Evolutionary conservation across 768 basidiomycete genomes (phyloP).

Genomic region (Leccinum subgranulosum): DNA sequence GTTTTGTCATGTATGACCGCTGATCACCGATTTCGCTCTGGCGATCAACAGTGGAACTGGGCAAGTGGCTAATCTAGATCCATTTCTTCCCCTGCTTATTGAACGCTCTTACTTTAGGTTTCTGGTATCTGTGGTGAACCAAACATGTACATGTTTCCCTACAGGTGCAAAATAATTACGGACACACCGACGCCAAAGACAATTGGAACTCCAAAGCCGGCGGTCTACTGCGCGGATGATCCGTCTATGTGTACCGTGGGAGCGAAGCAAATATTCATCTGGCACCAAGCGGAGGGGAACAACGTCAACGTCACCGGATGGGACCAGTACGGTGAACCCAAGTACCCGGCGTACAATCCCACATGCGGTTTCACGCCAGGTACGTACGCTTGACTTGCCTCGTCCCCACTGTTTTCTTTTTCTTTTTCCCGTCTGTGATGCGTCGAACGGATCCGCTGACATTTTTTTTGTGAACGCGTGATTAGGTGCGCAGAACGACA

Average conservation of each 20-base stretch:
- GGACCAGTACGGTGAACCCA: background rate
- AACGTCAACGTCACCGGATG: slow-evolving; percentile 4
- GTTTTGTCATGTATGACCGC: background rate
- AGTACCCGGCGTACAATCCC: slow-evolving; percentile 8
- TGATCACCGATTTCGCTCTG: background rate
- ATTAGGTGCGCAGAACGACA: slow-evolving; percentile 17
- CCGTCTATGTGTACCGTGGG: slow-evolving; percentile 1
- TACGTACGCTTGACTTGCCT: background rate
- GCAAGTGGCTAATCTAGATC: background rate
- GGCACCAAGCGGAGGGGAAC: background rate
- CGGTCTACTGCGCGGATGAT: slow-evolving; percentile 11
- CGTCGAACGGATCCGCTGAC: background rate
- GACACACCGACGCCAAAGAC: background rate
- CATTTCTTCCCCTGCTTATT: background rate
- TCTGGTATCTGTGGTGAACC: slow-evolving; percentile 4
- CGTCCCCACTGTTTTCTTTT: background rate
- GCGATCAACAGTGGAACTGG: slow-evolving; percentile 1
- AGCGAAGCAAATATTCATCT: slow-evolving; percentile 5
- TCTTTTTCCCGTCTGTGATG: background rate
- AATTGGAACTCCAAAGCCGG: background rate
- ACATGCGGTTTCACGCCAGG: slow-evolving; percentile 15
- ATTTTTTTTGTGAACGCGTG: background rate
- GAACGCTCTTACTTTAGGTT: background rate
- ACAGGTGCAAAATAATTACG: background rate
- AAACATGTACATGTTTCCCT: slow-evolving; percentile 7